Evolutionary conservation across 2,329 filamentous ascomycete species (phyloP), one percentile per base, ranked within the genome.

Genomic region (Alternaria panax): DNA sequence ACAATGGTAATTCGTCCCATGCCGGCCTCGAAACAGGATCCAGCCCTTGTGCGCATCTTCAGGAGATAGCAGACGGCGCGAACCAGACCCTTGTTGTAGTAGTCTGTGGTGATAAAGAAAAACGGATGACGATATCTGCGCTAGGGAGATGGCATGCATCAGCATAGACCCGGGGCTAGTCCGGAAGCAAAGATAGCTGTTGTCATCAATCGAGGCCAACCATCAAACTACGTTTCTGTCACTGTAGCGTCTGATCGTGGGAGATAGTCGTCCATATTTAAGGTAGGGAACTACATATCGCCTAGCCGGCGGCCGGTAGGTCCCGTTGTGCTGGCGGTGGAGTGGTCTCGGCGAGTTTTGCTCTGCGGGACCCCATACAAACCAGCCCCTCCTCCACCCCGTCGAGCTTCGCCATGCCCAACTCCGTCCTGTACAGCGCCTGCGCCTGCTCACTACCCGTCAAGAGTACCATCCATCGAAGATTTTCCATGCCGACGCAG

Each of bases 401-500:
- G 34, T 63, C 65, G 45, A 73, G 51, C 48, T 67, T 54, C 41
- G 59, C 41, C 73, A 75, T 75, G 38, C 72, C 74, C 51, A 76
- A 51, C 48, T 74, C 67, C 22, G 59, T 51, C 38, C 64, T 59
- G 54, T 75, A 77, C 45, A 75, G 56, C 16, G 64, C 57, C 58
- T 68, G 67, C 36, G 68, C 67, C 46, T 69, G 58, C 60, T 70
- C 67, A 8, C 54, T 65, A 20, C 63, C 69, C 22, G 74, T 73
- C 36, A 77, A 45, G 9, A 77, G 60, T 30, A 76, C 52, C 61
- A 69, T 57, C 55, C 71, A 69, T 14, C 90, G 81, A 69, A 93
- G 79, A 62, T 85, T 76, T 1, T 87, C 84, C 83, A 89, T 87
- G 28, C 80, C 80, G 36, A 87, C 67, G 36, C 87, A 71, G 3